Evolutionary conservation across 345 rosid genomes (phyloP).

Genomic region (Syzygium aromaticum): DNA sequence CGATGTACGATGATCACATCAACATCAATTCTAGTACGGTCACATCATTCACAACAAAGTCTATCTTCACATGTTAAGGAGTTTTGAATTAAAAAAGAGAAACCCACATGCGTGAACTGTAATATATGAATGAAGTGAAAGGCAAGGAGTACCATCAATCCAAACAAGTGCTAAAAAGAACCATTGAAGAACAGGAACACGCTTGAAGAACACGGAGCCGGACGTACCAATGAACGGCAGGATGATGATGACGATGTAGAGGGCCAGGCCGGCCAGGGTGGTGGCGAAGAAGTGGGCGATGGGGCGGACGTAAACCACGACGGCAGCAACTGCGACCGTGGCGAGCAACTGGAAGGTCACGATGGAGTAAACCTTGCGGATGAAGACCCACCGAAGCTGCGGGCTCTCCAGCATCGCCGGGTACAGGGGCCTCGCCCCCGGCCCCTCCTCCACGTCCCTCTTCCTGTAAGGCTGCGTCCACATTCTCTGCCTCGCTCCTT

Average conservation of each 20-base stretch:
- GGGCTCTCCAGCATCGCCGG: constrained; percentile 88
- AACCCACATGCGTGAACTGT: not conserved
- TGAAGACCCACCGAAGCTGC: constrained; percentile 86
- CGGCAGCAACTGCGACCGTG: constrained; percentile 68
- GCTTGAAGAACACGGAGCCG: not conserved
- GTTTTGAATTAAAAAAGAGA: not conserved
- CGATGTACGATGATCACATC: not conserved
- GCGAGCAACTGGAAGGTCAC: constrained; percentile 58
- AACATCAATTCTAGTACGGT: not conserved
- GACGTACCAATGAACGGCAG: constrained; percentile 59
- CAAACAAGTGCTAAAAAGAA: not conserved
- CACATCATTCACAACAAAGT: not conserved
- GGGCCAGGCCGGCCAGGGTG: constrained; percentile 57
- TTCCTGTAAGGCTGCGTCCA: constrained; percentile 45
- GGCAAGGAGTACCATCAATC: not conserved
- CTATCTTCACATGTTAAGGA: not conserved
- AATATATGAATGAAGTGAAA: not conserved
- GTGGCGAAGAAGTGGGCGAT: constrained; percentile 58
- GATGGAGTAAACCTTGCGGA: constrained; percentile 78
- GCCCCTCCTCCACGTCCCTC: constrained; percentile 37
- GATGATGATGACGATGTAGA: constrained; percentile 60
- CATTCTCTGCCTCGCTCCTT: constrained; percentile 9
- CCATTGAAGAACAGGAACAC: not conserved
- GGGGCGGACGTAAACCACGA: constrained; percentile 54
- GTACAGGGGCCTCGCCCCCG: constrained; percentile 58